Base-by-base conservation (phyloP, 352 stramenopile species). In the Phytophthora litchii region DNA sequence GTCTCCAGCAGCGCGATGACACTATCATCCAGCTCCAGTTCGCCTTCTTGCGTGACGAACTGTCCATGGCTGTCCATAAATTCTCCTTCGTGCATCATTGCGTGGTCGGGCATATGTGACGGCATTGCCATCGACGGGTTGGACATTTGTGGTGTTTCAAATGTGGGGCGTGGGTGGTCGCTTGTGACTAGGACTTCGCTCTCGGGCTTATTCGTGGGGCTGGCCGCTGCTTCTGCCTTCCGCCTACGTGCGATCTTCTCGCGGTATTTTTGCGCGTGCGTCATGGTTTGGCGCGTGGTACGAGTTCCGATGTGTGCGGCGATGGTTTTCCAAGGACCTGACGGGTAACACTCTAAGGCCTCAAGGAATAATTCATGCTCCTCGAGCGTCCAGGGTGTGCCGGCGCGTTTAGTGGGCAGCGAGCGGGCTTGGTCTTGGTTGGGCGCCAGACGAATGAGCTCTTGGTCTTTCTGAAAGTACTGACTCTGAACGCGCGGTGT, bases 231-330 rank as follows among this genome's bases (percentile, higher is more conserved):
- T 53, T 71, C 62, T 3, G 62, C 56, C 32, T 71, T 71, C 55
- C 68, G 53, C 23, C 75, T 76, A 11, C 75, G 66, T 20, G 69
- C 71, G 42, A 85, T 77, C 46, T 81, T 81, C 46, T 81, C 70
- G 31, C 72, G 69, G 42, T 76, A 78, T 45, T 81, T 81, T 42
- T 81, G 72, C 29, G 72, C 72, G 32, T 81, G 72, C 21, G 72
- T 81, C 67, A 80, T 78, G 38, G 74, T 83, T 45, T 83, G 74
- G 16, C 74, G 67, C 31, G 74, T 78, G n/a, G 74, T 83, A 52
- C 76, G 73, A 45, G 76, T 82, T n/a, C 73, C 70, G 17, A 86
- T 79, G 38, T 74, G 71, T 49, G 72, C 72, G n/a, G 76, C 73
- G 34, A 77, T 74, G 38, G 57, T 61, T 50, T 74, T 74, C 69